phyloP scores from a whole-genome alignment of 2,329 filamentous ascomycete genomes.

The Penicillium concentricum region DNA sequence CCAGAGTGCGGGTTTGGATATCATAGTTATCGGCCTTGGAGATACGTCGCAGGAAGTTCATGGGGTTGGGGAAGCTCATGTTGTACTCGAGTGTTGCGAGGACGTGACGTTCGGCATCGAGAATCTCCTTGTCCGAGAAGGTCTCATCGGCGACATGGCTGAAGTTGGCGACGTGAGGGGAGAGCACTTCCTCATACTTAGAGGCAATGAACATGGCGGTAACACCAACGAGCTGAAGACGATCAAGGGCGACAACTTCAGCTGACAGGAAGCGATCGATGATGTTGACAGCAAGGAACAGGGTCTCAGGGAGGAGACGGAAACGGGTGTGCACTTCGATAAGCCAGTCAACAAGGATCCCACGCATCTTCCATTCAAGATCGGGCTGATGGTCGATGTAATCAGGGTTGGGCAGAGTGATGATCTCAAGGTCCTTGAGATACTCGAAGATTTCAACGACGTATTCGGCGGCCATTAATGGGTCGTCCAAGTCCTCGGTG shows the following conservation, averaged over 20 bases:
- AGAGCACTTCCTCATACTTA: conserved; percentile 98
- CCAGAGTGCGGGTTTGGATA: conserved; percentile 93
- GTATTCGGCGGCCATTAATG: conserved; percentile 97
- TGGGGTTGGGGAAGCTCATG: conserved; percentile 96
- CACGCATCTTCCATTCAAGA: conserved; percentile 97
- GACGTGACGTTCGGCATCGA: conserved; percentile 95
- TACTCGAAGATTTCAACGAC: conserved; percentile 98
- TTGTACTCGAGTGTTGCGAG: conserved; percentile 91
- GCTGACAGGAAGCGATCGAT: conserved; percentile 95
- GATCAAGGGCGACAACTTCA: conserved; percentile 94
- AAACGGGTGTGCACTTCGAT: conserved; percentile 98
- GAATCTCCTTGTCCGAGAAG: conserved; percentile 90
- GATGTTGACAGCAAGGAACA: conserved; percentile 96
- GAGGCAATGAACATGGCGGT: conserved; percentile 99
- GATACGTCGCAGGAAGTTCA: conserved; percentile 99
- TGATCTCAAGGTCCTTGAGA: conserved; percentile 77
- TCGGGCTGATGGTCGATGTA: conserved; percentile 97
- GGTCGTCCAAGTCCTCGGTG: conserved; percentile 84
- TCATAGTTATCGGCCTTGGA: conserved; percentile 99
- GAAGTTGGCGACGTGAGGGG: conserved; percentile 95
- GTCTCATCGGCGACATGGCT: conserved; percentile 95
- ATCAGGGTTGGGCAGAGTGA: conserved; percentile 79
- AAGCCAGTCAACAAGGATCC: conserved; percentile 95
- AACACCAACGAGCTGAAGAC: conserved; percentile 92
- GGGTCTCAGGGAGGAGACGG: conserved; percentile 89